A percentile compares a stretch with the other conserved stretches of the same genome.
Evolutionary conservation across 768 basidiomycete genomes (phyloP).

Genomic region (Ephemerocybe angulata): DNA sequence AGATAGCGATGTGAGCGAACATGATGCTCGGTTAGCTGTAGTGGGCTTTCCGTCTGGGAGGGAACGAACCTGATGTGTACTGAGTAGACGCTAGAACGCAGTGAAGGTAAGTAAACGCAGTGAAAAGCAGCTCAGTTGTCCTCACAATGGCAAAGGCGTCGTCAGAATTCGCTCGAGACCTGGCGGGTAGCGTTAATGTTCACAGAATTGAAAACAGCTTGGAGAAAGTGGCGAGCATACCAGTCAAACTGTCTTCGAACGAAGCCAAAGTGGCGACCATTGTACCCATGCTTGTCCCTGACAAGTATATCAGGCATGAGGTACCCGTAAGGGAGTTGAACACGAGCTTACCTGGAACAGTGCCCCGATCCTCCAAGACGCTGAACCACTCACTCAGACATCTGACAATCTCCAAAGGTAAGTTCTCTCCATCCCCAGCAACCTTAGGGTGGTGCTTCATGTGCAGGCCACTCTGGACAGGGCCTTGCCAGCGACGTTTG

Average conservation of each 20-base stretch:
- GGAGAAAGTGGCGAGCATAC: slow-evolving; percentile 34
- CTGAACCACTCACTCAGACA: slow-evolving; percentile 58
- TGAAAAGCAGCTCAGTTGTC: slow-evolving; percentile 10
- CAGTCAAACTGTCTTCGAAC: slow-evolving; percentile 51
- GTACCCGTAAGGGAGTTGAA: neutral
- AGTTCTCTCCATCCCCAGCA: slow-evolving; percentile 47
- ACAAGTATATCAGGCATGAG: slow-evolving; percentile 2
- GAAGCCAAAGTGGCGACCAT: slow-evolving; percentile 47
- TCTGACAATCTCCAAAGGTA: slow-evolving; percentile 54
- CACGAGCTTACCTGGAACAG: slow-evolving; percentile 46
- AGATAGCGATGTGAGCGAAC: no score
- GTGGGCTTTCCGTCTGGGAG: neutral
- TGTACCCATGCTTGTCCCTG: slow-evolving; percentile 47
- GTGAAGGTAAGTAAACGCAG: neutral
- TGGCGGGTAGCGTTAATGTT: slow-evolving; percentile 17
- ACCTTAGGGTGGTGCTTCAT: slow-evolving; percentile 34
- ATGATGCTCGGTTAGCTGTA: no score
- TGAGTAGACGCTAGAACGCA: slow-evolving; percentile 47
- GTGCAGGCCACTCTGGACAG: slow-evolving; percentile 28
- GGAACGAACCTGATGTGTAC: slow-evolving; percentile 51
- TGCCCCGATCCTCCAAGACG: slow-evolving; percentile 54
- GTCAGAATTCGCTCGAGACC: slow-evolving; percentile 59
- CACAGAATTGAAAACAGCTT: no score
- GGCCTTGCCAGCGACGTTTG: slow-evolving; percentile 31
- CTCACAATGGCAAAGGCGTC: slow-evolving; percentile 64